Evolutionary conservation across 2,329 filamentous ascomycete genomes (phyloP).

Genomic region (Penicillium decumbens): DNA sequence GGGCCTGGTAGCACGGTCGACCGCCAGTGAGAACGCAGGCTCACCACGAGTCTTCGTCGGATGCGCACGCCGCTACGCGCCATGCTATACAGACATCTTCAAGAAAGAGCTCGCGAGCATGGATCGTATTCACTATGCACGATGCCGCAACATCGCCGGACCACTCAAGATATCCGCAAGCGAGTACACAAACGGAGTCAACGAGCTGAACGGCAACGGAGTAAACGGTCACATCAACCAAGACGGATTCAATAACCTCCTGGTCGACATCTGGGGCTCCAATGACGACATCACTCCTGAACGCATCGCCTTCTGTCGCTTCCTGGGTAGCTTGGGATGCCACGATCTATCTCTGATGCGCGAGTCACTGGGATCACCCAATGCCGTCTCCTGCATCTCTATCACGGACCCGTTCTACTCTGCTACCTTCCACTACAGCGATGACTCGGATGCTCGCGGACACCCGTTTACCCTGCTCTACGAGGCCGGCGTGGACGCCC

Average conservation of each 20-base stretch:
- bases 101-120: constrained; percentile 50
- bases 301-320: constrained; percentile 36
- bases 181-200: not conserved
- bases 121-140: constrained; percentile 53
- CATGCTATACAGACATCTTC: constrained; percentile 51
- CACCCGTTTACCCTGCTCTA: constrained; percentile 51
- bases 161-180: constrained; percentile 33
- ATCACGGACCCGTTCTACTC: constrained; percentile 43
- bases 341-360: constrained; percentile 55
- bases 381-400: constrained; percentile 44
- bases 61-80: constrained; percentile 59
- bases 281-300: constrained; percentile 27
- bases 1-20: constrained; percentile 1
- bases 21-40: constrained; percentile 30
- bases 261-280: constrained; percentile 28
- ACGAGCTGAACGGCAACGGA: not conserved
- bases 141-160: constrained; percentile 51
- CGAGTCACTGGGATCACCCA: constrained; percentile 50
- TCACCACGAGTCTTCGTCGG: constrained; percentile 54
- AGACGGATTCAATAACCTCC: constrained; percentile 13
- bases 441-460: constrained; percentile 12
- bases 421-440: constrained; percentile 33
- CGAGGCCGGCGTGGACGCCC: constrained; percentile 52
- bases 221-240: constrained; percentile 1
- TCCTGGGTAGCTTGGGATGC: constrained; percentile 49